Evolutionary conservation across 768 basidiomycete genomes (phyloP).

Genomic region (Auricularia sp.): DNA sequence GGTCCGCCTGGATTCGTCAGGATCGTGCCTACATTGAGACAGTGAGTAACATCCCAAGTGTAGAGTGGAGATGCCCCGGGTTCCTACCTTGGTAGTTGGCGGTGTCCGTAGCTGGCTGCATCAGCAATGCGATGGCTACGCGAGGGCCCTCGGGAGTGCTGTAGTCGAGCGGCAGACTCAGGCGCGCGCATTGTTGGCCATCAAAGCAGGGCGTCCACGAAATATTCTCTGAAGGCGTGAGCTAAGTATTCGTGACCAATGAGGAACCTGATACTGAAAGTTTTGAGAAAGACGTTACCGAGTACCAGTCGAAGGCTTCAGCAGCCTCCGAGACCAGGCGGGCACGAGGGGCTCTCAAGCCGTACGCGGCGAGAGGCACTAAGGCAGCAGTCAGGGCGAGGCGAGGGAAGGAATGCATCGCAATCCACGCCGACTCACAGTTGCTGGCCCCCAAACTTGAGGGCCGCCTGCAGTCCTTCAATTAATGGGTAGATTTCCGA

Average conservation of each 20-base stretch:
- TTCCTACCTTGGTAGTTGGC: background rate
- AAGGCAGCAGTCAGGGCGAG: too few species aligned
- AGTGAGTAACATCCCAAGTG: background rate
- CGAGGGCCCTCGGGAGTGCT: background rate
- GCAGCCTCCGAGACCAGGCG: too few species aligned
- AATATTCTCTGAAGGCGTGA: background rate
- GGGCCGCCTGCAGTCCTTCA: too few species aligned
- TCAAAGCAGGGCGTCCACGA: background rate
- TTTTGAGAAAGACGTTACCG: too few species aligned
- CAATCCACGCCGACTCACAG: too few species aligned
- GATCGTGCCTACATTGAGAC: background rate
- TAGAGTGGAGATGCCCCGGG: background rate
- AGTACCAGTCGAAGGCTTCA: too few species aligned
- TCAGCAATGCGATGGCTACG: background rate
- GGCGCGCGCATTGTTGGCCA: background rate
- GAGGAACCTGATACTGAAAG: too few species aligned
- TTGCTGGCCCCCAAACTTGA: too few species aligned
- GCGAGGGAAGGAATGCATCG: too few species aligned
- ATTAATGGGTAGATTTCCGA: too few species aligned
- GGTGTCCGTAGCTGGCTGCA: background rate
- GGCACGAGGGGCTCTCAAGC: too few species aligned
- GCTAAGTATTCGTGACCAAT: background rate
- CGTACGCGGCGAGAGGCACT: too few species aligned
- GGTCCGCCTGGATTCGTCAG: constrained; percentile 8
- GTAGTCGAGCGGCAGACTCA: background rate